Conservation (phyloP, 1,139 yeast genomes). For the Sugiyamaella novakii region DNA sequence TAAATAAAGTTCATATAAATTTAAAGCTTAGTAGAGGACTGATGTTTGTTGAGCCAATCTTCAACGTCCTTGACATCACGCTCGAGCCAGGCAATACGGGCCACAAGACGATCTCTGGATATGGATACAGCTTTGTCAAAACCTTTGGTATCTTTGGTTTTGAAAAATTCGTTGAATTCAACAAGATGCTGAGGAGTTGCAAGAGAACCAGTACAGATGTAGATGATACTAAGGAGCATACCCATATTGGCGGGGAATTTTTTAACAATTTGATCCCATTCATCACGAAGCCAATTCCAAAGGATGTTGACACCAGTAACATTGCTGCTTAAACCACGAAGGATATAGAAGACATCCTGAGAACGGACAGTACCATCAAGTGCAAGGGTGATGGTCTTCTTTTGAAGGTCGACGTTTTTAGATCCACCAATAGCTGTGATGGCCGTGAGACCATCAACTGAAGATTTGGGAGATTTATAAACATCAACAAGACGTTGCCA, state of each 20-base stretch:
- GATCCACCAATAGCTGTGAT: conserved; percentile 75
- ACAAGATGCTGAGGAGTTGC: conserved; percentile 61
- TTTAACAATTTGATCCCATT: conserved; percentile 69
- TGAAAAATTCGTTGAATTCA: conserved; percentile 62
- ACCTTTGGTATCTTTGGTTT: conserved; percentile 64
- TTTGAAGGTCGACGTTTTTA: conserved; percentile 57
- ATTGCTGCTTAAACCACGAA: conserved; percentile 68
- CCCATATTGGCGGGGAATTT: conserved; percentile 80
- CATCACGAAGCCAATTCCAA: conserved; percentile 76
- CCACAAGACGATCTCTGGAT: conserved; percentile 63
- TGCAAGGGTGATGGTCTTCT: conserved; percentile 61
- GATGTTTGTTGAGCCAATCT: conserved; percentile 44
- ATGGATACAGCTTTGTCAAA: conserved; percentile 74
- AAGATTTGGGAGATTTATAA: conserved; percentile 64
- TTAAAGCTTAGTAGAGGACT: conserved; percentile 8
- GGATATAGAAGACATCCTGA: conserved; percentile 75
- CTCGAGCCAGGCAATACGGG: conserved; percentile 65
- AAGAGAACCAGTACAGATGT: conserved; percentile 63
- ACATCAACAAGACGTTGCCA: conserved; percentile 66
- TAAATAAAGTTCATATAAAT: background rate
- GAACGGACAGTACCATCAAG: conserved; percentile 70
- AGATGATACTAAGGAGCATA: conserved; percentile 74
- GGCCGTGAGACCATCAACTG: conserved; percentile 77
- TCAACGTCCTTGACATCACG: conserved; percentile 61
- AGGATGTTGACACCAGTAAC: conserved; percentile 63